Base-by-base conservation (phyloP, 208 protist species). In the Crithidia brevicula region DNA sequence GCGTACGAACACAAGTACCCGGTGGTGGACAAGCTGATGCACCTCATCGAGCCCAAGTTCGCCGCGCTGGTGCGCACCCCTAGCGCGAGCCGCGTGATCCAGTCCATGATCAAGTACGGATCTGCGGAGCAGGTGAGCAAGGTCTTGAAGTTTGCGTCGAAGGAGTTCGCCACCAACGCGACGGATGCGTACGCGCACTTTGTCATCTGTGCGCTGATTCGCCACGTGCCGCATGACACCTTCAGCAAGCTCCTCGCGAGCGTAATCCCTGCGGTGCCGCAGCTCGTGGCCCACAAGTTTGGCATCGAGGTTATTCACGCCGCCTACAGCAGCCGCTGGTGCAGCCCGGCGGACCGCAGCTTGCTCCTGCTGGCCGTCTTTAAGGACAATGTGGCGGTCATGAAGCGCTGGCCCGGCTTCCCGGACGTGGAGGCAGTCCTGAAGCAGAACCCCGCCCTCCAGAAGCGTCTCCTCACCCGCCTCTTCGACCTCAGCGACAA, bases 81-180 rank as follows among this genome's bases (percentile, higher is more conserved):
- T 0, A 83, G 77, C 49, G 77, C 77, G 6, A 95, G 89, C 67
- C 92, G 92, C 34, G 89, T 95, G 18, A 81, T 95, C 51, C 92
- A 96, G 78, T 96, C 92, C 10, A 95, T 94, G 89, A 92, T 95
- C 64, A 96, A 96, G 74, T 95, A 95, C 65, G 86, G 87, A 45
- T 93, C 87, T 13, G 28, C 67, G 9, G 79, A 57, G 16, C 92
- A 96, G 38, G 75, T 94, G 18, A 70, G 82, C 22, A 83, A 72
- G 34, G 50, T 96, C 16, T 27, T 91, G 34, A 82, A 74, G 47
- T 81, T 83, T 42, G 28, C 94, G 16, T 83, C 85, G 23, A 80
- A 77, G 36, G 77, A 85, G 42, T 91, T 94, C 62, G 28, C 62
- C n/a, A 45, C 56, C 59, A 81, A 85, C 61, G 79, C 86, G 15